Base-by-base conservation (phyloP, 768 basidiomycete species). In the Candolleomyces eurysporus region DNA sequence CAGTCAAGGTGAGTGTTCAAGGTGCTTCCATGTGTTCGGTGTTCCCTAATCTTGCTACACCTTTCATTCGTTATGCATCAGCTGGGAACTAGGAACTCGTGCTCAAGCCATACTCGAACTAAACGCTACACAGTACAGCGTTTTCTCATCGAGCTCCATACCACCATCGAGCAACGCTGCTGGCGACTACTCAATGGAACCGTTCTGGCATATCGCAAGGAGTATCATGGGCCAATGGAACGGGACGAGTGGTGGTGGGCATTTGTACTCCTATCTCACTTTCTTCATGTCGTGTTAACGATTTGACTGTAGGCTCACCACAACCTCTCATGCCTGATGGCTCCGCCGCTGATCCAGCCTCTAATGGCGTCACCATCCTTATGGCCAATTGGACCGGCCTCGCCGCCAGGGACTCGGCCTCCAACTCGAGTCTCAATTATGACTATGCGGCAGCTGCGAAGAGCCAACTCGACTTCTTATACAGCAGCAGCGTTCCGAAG, bases 331-430 rank as follows among this genome's bases (percentile, higher is more conserved):
- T 87, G 6, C 65, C 73, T 3, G 80, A 82, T 48, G 84, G 87
- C 32, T 78, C 81, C 45, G 87, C 89, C 16, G 90, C 87, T 0
- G 94, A 96, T 68, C 93, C 94, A 0, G 84, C 92, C 0, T 88
- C 86, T 50, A 80, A 90, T n/a, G 92, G 91, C 2, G 80, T 89
- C 36, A 81, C 87, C 0, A 84, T 92, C 22, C 77, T 92, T 40
- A 70, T 84, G 9, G 80, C 82, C 0, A 82, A 82, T 61, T 82
- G 78, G 81, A 84, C 82, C 0, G 67, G 64, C 0, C 67, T 67
- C 39, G 81, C 81, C 30, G 76, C 32, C 32, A 74, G 22, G 73
- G 69, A 14, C 32, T 32, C 32, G 32, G 32, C 5, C 32, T 32
- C 32, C 32, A 32, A 32, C 32, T 32, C 32, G 32, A 32, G 32